Percentiles rank a stretch among this genome's conserved stretches.
These are phyloP conservation scores for Colletotrichum noveboracense DNA, from an alignment of 2,329 filamentous ascomycete genomes.

Conservation along the genomic window DNA sequence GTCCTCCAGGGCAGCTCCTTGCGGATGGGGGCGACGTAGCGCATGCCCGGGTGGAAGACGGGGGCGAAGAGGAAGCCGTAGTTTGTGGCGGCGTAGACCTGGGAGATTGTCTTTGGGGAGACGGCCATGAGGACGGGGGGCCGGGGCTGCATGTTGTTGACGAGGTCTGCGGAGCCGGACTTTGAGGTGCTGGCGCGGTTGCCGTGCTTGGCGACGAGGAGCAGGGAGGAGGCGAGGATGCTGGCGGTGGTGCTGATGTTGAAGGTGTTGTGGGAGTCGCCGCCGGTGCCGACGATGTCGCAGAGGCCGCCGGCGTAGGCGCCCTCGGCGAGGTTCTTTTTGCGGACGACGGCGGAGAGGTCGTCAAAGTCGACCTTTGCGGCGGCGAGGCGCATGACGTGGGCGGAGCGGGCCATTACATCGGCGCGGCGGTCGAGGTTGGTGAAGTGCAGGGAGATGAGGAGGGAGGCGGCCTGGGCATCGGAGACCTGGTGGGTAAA, in stretches of 20 bases:
- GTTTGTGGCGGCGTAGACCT: constrained; percentile 80
- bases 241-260: constrained; percentile 97
- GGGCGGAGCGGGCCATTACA: constrained; percentile 84
- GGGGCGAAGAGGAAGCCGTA: constrained; percentile 97
- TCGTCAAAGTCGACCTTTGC: constrained; percentile 70
- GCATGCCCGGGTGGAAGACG: constrained; percentile 95
- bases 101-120: constrained; percentile 70
- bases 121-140: constrained; percentile 78
- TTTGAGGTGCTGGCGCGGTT: constrained; percentile 95
- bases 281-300: constrained; percentile 97
- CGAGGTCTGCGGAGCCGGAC: constrained; percentile 91
- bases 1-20: constrained; percentile 92
- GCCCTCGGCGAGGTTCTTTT: constrained; percentile 69
- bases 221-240: constrained; percentile 84
- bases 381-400: constrained; percentile 82
- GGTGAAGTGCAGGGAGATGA: constrained; percentile 93
- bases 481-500: constrained; percentile 91
- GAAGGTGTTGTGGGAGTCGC: constrained; percentile 96
- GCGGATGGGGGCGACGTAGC: constrained; percentile 83
- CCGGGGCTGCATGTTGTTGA: constrained; percentile 75
- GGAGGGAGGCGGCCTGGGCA: constrained; percentile 83
- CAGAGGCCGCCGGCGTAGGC: constrained; percentile 83
- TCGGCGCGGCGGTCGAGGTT: constrained; percentile 82
- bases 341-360: constrained; percentile 65
- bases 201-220: constrained; percentile 92